These are phyloP conservation scores for Cercospora canescens DNA, from an alignment of 2,329 filamentous ascomycete genomes.

Conservation along the genomic window DNA sequence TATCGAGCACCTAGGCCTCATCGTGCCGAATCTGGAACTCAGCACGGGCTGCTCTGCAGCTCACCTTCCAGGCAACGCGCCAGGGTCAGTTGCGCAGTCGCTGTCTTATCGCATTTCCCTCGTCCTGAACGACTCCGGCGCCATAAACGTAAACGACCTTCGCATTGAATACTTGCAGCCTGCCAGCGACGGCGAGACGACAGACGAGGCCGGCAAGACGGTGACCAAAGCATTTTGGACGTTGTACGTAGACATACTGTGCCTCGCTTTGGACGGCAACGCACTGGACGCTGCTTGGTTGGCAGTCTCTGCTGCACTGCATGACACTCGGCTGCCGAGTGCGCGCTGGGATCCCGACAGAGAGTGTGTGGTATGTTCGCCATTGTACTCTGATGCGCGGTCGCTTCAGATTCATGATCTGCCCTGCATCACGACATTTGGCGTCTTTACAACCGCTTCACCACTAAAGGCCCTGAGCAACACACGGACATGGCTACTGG, in stretches of 20 bases:
- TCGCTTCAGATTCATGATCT: constrained; percentile 63
- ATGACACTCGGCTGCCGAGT: constrained; percentile 72
- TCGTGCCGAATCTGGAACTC: constrained; percentile 93
- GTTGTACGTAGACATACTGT: constrained; percentile 91
- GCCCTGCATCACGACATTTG: constrained; percentile 76
- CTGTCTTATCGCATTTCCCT: constrained; percentile 78
- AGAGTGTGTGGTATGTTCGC: constrained; percentile 75
- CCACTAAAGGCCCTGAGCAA: constrained; percentile 48
- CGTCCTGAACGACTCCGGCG: constrained; percentile 68
- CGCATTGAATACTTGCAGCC: constrained; percentile 59
- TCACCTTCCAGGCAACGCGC: constrained; percentile 81
- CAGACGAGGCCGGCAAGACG: constrained; percentile 38
- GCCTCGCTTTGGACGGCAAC: constrained; percentile 89
- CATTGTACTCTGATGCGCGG: constrained; percentile 54
- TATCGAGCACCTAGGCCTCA: constrained; percentile 60
- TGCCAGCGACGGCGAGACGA: constrained; percentile 50
- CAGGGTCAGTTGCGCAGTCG: constrained; percentile 76
- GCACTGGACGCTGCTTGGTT: constrained; percentile 90
- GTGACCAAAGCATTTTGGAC: constrained; percentile 87
- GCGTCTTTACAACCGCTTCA: constrained; percentile 67
- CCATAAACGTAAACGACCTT: constrained; percentile 68
- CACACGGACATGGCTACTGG: constrained; percentile 66
- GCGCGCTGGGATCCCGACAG: constrained; percentile 83
- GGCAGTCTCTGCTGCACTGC: constrained; percentile 76
- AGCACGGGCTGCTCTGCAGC: constrained; percentile 86